Evolutionary conservation across 192 early-diverging fungal species (phyloP).

Genomic region (Entomortierella chlamydospora): DNA sequence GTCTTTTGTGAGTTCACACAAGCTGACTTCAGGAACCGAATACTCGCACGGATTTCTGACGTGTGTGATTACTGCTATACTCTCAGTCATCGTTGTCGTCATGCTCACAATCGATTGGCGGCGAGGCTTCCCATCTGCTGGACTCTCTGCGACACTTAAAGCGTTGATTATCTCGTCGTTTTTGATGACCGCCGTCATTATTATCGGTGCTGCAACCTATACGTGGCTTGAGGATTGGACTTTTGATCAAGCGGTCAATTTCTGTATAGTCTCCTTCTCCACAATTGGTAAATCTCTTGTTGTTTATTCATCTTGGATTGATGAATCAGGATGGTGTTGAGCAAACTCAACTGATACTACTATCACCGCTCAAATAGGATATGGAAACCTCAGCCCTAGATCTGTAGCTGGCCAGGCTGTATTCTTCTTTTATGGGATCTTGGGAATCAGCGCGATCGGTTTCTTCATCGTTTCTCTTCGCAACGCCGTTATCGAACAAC

Average conservation of each 20-base stretch:
- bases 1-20: slow-evolving; percentile 9
- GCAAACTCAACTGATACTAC: too few relatives aligned
- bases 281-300: slow-evolving; percentile 25
- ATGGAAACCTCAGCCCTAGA: slow-evolving; percentile 38
- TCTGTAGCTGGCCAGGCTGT: slow-evolving; percentile 20
- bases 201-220: slow-evolving; percentile 25
- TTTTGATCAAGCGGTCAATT: slow-evolving; percentile 43
- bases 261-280: slow-evolving; percentile 51
- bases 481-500: slow-evolving; percentile 45
- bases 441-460: slow-evolving; percentile 32
- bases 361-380: slow-evolving; percentile 10
- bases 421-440: slow-evolving; percentile 36
- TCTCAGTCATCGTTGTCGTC: slow-evolving; percentile 25
- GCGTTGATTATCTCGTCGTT: slow-evolving; percentile 47
- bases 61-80: slow-evolving; percentile 12
- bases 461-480: slow-evolving; percentile 44
- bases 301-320: neutral
- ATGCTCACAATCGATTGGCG: slow-evolving; percentile 40
- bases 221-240: slow-evolving; percentile 38
- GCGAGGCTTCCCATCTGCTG: slow-evolving; percentile 40
- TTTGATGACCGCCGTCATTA: slow-evolving; percentile 40
- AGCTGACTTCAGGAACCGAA: slow-evolving; percentile 15
- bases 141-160: slow-evolving; percentile 31
- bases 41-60: slow-evolving; percentile 46
- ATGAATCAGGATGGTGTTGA: too few relatives aligned